phyloP scores from a whole-genome alignment of 164 flowering plant species.

The Malania oleifera region DNA sequence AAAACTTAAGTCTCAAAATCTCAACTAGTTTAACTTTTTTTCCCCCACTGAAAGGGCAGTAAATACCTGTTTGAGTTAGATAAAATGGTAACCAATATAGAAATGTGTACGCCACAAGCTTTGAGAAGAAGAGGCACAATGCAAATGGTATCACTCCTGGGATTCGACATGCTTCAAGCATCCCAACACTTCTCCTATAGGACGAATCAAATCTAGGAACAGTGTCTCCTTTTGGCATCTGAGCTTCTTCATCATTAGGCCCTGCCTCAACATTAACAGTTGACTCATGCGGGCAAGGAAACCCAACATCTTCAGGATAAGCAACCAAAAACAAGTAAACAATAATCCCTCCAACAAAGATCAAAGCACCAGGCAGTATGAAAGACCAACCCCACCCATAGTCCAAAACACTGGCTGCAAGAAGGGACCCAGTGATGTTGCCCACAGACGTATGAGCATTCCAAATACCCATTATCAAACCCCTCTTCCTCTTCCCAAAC shows the following conservation, averaged over 20 bases:
- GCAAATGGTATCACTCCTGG: constrained; percentile 96
- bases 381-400: constrained; percentile 98
- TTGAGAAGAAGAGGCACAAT: constrained; percentile 80
- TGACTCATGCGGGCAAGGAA: constrained; percentile 32
- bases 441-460: constrained; percentile 91
- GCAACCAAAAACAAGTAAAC: constrained; percentile 78
- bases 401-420: constrained; percentile 68
- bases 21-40: not conserved
- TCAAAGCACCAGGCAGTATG: constrained; percentile 68
- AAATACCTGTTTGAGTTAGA: constrained; percentile 79
- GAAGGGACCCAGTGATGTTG: constrained; percentile 74
- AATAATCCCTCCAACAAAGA: constrained; percentile 57
- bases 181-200: constrained; percentile 50
- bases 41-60: not conserved
- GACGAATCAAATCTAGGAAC: constrained; percentile 18
- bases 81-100: constrained; percentile 94
- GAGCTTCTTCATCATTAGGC: constrained; percentile 41
- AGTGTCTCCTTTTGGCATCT: constrained; percentile 10
- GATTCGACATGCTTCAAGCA: constrained; percentile 65
- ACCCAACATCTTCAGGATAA: constrained; percentile 82
- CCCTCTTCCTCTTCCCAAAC: constrained; percentile 90
- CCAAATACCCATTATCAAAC: constrained; percentile 92
- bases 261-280: constrained; percentile 2
- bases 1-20: no score
- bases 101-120: constrained; percentile 96